Base-by-base conservation (phyloP, 1,139 yeast genomes). In the Blastobotrys illinoisensis region DNA sequence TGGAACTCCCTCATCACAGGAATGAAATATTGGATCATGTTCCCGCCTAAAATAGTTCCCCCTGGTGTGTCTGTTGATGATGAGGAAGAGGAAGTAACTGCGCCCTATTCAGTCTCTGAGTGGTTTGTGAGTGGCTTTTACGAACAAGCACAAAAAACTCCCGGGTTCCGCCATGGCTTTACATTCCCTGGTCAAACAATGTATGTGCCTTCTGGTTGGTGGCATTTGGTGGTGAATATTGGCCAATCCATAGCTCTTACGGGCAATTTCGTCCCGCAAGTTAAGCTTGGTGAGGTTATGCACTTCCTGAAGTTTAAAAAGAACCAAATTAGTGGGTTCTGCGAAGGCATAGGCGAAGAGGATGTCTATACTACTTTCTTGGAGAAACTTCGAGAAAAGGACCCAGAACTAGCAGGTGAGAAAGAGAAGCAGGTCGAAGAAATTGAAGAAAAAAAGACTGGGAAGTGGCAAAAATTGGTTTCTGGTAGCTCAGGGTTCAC, bases 191-290 rank as follows among this genome's bases (percentile, higher is more conserved):
- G 93, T 5, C 95, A 90, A 67, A 85, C 89, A 60, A 80, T 89
- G 79, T 82, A 86, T 66, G 97, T 90, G 4, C 97, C 97, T 1
- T 79, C 91, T 19, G 95, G 96, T 0, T 90, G 97, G 97, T 90
- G 97, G 97, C 97, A 90, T 72, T 75, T 83, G 46, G 97, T 90
- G 23, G 87, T 89, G 21, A 90, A 90, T 64, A 67, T 90, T 23
- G 89, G 86, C 58, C 91, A 86, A 64, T 77, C 85, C 16, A 91
- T 96, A 0, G 74, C 74, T 40, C 71, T 89, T 63, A 90, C 97
- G 0, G 95, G 88, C 61, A 90, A 90, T 67, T 90, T 89, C 69
- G 93, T 88, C 5, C 95, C 97, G 0, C 67, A 67, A 45, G 73
- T 87, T 24, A 75, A 80, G 19, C 61, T 74, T 26, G 56, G 60